These are phyloP conservation scores for Cyberlindnera mrakii DNA, from an alignment of 805 yeast genomes.

Conservation along the genomic window DNA sequence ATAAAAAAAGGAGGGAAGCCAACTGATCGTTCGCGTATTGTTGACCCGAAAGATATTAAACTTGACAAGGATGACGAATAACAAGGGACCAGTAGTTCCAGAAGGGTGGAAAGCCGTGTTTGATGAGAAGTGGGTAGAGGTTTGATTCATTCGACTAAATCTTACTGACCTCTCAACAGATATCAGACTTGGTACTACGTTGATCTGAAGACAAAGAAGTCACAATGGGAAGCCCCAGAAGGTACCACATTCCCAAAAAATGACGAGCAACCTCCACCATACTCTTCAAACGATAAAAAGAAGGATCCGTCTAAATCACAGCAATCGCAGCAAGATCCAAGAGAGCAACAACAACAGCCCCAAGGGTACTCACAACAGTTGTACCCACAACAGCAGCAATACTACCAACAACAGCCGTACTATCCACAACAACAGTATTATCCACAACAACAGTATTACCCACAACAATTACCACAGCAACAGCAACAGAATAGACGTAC, in stretches of 20 bases:
- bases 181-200: constrained; percentile 78
- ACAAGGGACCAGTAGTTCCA: constrained; percentile 46
- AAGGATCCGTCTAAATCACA: constrained; percentile 1
- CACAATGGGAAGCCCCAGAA: constrained; percentile 87
- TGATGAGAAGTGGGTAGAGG: constrained; percentile 41
- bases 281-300: constrained; percentile 13
- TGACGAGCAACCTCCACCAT: constrained; percentile 35
- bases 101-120: constrained; percentile 70
- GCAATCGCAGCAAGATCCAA: constrained; percentile 2
- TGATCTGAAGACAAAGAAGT: constrained; percentile 58
- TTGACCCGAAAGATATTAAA: too few species aligned
- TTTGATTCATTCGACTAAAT: background rate
- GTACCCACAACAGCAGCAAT: constrained; percentile 26
- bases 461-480: constrained; percentile 27
- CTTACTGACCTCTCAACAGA: constrained; percentile 1
- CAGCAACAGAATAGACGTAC: constrained; percentile 25
- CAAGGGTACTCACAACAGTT: background rate
- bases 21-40: too few species aligned
- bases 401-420: constrained; percentile 16
- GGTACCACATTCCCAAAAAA: constrained; percentile 41
- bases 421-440: constrained; percentile 26
- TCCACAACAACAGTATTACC: constrained; percentile 19
- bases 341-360: background rate
- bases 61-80: too few species aligned
- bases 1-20: too few species aligned